phyloP scores from a whole-genome alignment of 2,329 filamentous ascomycete species.

The Colletotrichum zoysiae region DNA sequence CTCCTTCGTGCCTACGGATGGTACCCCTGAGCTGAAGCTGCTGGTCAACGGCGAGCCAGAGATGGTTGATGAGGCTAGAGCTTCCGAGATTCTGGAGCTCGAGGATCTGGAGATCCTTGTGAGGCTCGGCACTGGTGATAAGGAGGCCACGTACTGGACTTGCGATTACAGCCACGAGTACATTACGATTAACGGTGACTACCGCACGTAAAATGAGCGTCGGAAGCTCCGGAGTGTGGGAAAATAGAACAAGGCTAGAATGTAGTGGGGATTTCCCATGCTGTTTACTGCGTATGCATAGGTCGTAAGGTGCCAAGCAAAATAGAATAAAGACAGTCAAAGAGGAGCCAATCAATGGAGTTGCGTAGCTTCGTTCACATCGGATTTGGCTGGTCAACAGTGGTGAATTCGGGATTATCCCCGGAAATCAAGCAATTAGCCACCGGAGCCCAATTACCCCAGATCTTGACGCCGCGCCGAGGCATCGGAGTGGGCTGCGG shows the following conservation, averaged over 20 bases:
- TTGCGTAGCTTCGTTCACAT: not conserved
- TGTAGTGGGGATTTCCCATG: constrained; percentile 1
- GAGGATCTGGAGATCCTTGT: constrained; percentile 86
- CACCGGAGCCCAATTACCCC: constrained; percentile 1
- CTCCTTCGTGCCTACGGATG: constrained; percentile 82
- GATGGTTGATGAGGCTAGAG: constrained; percentile 80
- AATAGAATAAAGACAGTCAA: constrained; percentile 3
- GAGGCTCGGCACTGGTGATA: constrained; percentile 74
- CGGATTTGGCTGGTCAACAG: not conserved
- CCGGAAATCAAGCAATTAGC: not conserved
- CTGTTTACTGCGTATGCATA: constrained; percentile 1
- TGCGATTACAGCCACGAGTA: constrained; percentile 91
- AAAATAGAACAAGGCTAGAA: not conserved
- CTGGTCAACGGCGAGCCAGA: constrained; percentile 86
- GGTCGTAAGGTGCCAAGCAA: not conserved
- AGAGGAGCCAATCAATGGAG: not conserved
- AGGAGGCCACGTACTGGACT: constrained; percentile 83
- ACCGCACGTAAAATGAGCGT: constrained; percentile 61
- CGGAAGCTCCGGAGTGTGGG: not conserved
- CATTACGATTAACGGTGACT: constrained; percentile 77
- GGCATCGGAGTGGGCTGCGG: constrained; percentile 24
- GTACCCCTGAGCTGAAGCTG: constrained; percentile 81
- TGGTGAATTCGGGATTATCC: constrained; percentile 1
- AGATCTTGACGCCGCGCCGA: constrained; percentile 32
- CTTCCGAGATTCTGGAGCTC: constrained; percentile 80